phyloP scores from a whole-genome alignment of 768 basidiomycete genomes.

The Lactifluus hygrophoroides region DNA sequence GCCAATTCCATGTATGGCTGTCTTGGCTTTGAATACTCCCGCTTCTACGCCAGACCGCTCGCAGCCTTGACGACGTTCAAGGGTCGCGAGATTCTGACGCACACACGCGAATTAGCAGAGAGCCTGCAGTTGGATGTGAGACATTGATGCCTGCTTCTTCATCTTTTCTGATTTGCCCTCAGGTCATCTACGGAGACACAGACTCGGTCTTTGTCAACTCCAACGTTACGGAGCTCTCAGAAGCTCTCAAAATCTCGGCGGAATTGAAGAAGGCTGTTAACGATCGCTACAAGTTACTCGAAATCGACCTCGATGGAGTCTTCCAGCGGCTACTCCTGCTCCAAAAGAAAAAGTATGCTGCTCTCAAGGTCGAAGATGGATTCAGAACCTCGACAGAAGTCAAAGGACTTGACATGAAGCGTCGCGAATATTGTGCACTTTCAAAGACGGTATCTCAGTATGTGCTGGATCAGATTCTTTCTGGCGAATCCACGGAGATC shows the following conservation, averaged over 20 bases:
- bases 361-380: slow-evolving; percentile 86
- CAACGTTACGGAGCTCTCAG: slow-evolving; percentile 77
- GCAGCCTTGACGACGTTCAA: slow-evolving; percentile 97
- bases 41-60: slow-evolving; percentile 95
- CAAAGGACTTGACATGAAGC: slow-evolving; percentile 98
- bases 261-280: slow-evolving; percentile 96
- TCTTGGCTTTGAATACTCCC: slow-evolving; percentile 92
- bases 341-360: slow-evolving; percentile 99
- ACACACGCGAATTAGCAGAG: slow-evolving; percentile 89
- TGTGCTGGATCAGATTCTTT: slow-evolving; percentile 83
- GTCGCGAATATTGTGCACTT: slow-evolving; percentile 86
- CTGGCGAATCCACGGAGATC: slow-evolving; percentile 81
- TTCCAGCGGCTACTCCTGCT: slow-evolving; percentile 88
- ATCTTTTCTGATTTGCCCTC: background rate
- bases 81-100: slow-evolving; percentile 93
- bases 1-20: slow-evolving; percentile 99
- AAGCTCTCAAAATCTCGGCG: slow-evolving; percentile 85
- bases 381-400: slow-evolving; percentile 73
- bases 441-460: slow-evolving; percentile 95
- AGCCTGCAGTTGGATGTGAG: slow-evolving; percentile 77
- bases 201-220: slow-evolving; percentile 99
- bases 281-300: slow-evolving; percentile 88
- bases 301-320: slow-evolving; percentile 92
- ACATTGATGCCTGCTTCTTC: background rate
- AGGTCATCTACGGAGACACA: slow-evolving; percentile 99